phyloP scores from a whole-genome alignment of 139 green algal genomes.

The Chlamydomonas applanata region DNA sequence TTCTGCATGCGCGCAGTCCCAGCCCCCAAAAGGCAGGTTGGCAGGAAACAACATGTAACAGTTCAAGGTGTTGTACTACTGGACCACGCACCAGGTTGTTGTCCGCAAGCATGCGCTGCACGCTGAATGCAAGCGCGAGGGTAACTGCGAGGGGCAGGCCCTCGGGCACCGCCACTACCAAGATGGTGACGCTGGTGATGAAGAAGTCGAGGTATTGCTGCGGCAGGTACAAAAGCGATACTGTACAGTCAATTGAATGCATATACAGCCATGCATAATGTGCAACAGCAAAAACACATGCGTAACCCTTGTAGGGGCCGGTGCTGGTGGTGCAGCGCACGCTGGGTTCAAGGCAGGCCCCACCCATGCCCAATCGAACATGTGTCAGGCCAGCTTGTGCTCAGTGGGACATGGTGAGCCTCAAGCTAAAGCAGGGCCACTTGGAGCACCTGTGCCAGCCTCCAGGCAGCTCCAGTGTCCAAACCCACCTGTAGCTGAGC shows the following conservation, averaged over 20 bases:
- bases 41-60: conserved; percentile 34
- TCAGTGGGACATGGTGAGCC: too few species aligned
- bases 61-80: not conserved
- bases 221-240: too few species aligned
- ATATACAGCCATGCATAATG: not conserved
- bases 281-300: not conserved
- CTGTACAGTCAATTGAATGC: too few species aligned
- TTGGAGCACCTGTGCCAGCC: not conserved
- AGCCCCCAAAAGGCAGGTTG: too few species aligned
- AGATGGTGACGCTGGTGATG: conserved; percentile 81
- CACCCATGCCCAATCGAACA: too few species aligned
- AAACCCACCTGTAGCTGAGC: conserved; percentile 4
- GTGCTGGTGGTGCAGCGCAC: too few species aligned
- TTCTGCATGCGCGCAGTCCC: too few species aligned
- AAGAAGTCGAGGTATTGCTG: conserved; percentile 70
- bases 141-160: conserved; percentile 87
- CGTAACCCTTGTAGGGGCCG: too few species aligned
- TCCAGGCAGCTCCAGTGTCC: not conserved
- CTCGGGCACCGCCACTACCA: conserved; percentile 90
- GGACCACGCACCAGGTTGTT: conserved; percentile 49
- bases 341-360: too few species aligned
- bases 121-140: conserved; percentile 81
- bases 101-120: conserved; percentile 63
- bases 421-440: too few species aligned
- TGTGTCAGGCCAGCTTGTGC: not conserved